These are phyloP conservation scores for Yamadazyma conglobata DNA, from an alignment of 1,139 yeast genomes.

Conservation along the genomic window DNA sequence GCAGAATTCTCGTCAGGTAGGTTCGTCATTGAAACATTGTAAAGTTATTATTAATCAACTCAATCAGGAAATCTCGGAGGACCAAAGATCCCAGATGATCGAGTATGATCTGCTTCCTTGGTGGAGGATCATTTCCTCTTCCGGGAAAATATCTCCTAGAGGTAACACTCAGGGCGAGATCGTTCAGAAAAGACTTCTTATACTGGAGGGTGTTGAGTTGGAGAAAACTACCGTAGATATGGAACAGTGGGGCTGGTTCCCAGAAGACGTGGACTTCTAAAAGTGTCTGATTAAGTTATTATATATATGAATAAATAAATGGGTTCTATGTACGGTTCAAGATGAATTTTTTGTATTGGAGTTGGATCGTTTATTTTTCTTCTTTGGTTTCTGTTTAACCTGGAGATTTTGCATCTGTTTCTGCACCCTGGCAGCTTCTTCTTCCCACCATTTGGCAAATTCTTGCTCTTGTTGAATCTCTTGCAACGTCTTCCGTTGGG, in stretches of 20 bases:
- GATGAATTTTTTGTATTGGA: conserved; percentile 1
- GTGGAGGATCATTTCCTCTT: conserved; percentile 72
- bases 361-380: conserved; percentile 2
- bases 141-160: conserved; percentile 61
- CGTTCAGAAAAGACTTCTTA: conserved; percentile 45
- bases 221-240: conserved; percentile 40
- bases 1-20: conserved; percentile 69
- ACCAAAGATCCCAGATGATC: conserved; percentile 15
- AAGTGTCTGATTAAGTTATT: background rate
- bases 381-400: conserved; percentile 3
- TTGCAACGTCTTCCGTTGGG: conserved; percentile 44
- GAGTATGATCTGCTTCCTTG: conserved; percentile 47
- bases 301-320: background rate
- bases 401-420: conserved; percentile 28
- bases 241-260: conserved; percentile 65
- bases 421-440: conserved; percentile 62
- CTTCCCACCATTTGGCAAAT: conserved; percentile 80
- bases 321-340: no score
- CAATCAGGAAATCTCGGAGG: conserved; percentile 12
- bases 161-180: conserved; percentile 39
- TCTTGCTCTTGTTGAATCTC: conserved; percentile 79
- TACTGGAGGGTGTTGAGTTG: conserved; percentile 49
- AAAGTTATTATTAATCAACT: conserved; percentile 22
- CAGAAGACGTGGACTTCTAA: conserved; percentile 38
- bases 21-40: conserved; percentile 56